Evolutionary conservation across 257 asterid species (phyloP).

Genomic region (Eucommia ulmoides): DNA sequence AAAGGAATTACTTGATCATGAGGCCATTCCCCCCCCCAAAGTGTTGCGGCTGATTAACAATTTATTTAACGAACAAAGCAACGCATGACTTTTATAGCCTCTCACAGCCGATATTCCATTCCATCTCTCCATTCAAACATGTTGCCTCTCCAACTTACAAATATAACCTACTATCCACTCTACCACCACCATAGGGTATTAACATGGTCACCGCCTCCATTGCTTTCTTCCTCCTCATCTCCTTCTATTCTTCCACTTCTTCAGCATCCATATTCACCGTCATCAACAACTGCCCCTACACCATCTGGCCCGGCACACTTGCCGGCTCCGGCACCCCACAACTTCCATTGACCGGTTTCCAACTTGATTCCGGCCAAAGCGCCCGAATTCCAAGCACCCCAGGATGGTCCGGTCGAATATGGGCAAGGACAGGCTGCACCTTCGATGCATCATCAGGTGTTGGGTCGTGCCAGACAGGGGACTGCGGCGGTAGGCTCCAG

Average conservation of each 20-base stretch:
- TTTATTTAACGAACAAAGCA: slow-evolving; percentile 28
- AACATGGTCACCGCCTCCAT: not conserved
- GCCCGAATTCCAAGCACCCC: slow-evolving; percentile 35
- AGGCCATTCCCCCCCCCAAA: slow-evolving; percentile 47
- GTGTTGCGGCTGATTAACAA: slow-evolving; percentile 33
- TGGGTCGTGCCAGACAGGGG: slow-evolving; percentile 77
- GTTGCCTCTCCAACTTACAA: slow-evolving; percentile 22
- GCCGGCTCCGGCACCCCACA: slow-evolving; percentile 64
- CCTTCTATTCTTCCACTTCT: slow-evolving; percentile 16
- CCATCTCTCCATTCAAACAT: too few species aligned
- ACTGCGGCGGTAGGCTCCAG: slow-evolving; percentile 67
- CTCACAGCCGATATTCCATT: not conserved
- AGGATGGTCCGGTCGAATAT: slow-evolving; percentile 77
- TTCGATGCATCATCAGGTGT: slow-evolving; percentile 43
- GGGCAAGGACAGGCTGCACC: slow-evolving; percentile 82
- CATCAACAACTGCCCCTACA: slow-evolving; percentile 50
- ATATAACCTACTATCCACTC: slow-evolving; percentile 16
- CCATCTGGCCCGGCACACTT: slow-evolving; percentile 81
- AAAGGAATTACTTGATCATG: slow-evolving; percentile 40
- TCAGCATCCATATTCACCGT: slow-evolving; percentile 35
- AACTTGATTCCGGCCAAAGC: slow-evolving; percentile 46
- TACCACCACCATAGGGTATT: slow-evolving; percentile 2
- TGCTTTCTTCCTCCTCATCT: slow-evolving; percentile 7
- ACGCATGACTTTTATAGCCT: slow-evolving; percentile 8
- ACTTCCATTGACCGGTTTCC: slow-evolving; percentile 66